phyloP scores from a whole-genome alignment of 768 basidiomycete species.

The Pisolithus microcarpus region DNA sequence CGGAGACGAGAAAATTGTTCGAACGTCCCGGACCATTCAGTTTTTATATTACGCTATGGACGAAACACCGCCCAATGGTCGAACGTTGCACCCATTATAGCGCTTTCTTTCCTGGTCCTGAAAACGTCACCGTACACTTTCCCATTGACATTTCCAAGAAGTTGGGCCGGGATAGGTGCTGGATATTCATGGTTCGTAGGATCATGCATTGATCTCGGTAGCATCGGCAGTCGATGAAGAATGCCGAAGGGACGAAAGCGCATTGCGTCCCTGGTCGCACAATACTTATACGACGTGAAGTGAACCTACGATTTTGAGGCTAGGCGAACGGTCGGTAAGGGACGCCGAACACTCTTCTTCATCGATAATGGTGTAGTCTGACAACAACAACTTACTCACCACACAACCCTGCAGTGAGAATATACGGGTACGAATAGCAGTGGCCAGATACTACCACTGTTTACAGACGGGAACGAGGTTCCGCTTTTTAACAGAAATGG shows the following conservation, averaged over 20 bases:
- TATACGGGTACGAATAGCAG: no score
- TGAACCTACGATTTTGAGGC: no score
- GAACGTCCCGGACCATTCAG: slow-evolving; percentile 18
- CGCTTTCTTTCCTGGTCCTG: slow-evolving; percentile 49
- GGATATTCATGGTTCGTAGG: slow-evolving; percentile 76
- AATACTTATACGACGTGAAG: no score
- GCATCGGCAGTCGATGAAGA: slow-evolving; percentile 81
- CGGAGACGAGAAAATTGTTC: slow-evolving; percentile 80
- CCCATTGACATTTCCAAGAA: slow-evolving; percentile 35
- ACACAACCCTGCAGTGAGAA: no score
- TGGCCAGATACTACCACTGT: no score
- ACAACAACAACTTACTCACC: no score
- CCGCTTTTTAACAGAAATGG: no score
- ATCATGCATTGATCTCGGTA: slow-evolving; percentile 91
- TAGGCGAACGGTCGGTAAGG: no score
- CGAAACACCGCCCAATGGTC: slow-evolving; percentile 56
- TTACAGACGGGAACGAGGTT: no score
- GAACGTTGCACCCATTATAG: slow-evolving; percentile 97
- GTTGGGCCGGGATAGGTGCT: slow-evolving; percentile 41
- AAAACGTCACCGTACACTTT: background rate
- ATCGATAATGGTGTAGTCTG: no score
- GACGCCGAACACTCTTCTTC: no score
- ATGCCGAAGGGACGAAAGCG: slow-evolving; percentile 82
- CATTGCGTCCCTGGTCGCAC: background rate
- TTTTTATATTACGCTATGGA: background rate